Evolutionary conservation across 1,139 yeast genomes (phyloP), one percentile per base, ranked within the genome.

Genomic region (Spathaspora sp.): DNA sequence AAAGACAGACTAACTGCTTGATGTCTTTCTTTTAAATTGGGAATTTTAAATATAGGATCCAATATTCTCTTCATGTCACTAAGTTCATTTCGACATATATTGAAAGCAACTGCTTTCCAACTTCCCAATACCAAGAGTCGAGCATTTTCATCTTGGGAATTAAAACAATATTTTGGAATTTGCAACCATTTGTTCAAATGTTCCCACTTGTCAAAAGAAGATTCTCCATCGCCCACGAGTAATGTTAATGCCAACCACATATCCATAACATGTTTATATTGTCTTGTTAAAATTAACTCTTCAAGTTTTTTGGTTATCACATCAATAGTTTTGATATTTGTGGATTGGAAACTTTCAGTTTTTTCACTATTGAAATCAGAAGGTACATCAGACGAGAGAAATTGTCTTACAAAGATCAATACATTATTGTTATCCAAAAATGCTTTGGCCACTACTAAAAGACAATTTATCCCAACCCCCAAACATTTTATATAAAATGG

Each of bases 191-290:
- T 54, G 23, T 58, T 53, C 11, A 72, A 51, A 37, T 57, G 55
- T 1, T 45, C 43, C 76, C 78, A 73, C 41, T 59, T 60, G 8
- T 69, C 76, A 49, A 71, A 63, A 0, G 65, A 55, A 2, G 46
- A 27, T 4, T 54, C 56, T 6, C 51, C 48, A 27, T 46, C 46
- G 1, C 60, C 58, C 5, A 63, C 54, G 11, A 74, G 56, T 9
- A 74, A 53, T 0, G 77, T 65, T 4, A 73, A 41, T 0, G 70
- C 69, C 5, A 71, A 62, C 80, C 80, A 74, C 10, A 72, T 64
- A 48, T 74, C 79, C 66, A 70, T 66, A 4, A 77, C 73, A 2
- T 56, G 49, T 44, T 70, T 71, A 47, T 52, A 63, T 38, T 65
- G 66, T 2, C 64, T 66, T 17, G 47, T 51, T 6, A 51, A 47